Evolutionary conservation across 2,329 filamentous ascomycete species (phyloP), one percentile per base, ranked within the genome.

Genomic region (Cladosporium sp.): DNA sequence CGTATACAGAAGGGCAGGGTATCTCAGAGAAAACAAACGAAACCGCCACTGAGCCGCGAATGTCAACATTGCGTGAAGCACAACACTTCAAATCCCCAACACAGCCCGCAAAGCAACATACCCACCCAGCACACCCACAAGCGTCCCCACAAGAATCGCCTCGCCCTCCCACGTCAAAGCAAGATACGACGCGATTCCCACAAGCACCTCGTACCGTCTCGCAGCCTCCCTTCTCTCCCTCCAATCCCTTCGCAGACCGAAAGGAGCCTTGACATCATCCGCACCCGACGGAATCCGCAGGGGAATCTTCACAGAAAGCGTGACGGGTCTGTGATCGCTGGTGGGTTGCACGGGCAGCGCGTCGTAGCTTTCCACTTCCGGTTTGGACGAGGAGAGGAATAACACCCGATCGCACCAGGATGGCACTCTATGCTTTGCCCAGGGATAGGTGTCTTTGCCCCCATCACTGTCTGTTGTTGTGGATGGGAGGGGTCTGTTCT

Each of bases 401-500:
- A 97, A 73, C 16, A 97, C 84, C 3, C 93, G 82, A 68, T 97
- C 93, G 61, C 90, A 95, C 93, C 92, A 97, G 62, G 85, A 84
- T 1, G 93, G 91, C 78, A 88, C 94, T 39, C 93, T 83, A 65
- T 94, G 87, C 51, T 76, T 74, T 7, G 90, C 87, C 79, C 90
- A 96, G 27, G 74, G 16, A 15, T 33, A 56, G 40, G 15, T 16
- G 25, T 48, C 27, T 19, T 32, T 35, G 18, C 45, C 45, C 11
- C 36, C 47, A 3, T 27, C 22, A 9, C 22, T 27, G 22, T 9
- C 22, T 4, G 22, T 27, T 27, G 22, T 9, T 27, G 22, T 27
- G 12, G 47, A 29, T 5, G 42, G 52, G 9, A 40, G 49, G 16
- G 59, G 57, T 52, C 59, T 36, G 2, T 61, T 53, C 52, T 9